phyloP scores from a whole-genome alignment of 2,329 filamentous ascomycete genomes.

The Clarireedia paspali region DNA sequence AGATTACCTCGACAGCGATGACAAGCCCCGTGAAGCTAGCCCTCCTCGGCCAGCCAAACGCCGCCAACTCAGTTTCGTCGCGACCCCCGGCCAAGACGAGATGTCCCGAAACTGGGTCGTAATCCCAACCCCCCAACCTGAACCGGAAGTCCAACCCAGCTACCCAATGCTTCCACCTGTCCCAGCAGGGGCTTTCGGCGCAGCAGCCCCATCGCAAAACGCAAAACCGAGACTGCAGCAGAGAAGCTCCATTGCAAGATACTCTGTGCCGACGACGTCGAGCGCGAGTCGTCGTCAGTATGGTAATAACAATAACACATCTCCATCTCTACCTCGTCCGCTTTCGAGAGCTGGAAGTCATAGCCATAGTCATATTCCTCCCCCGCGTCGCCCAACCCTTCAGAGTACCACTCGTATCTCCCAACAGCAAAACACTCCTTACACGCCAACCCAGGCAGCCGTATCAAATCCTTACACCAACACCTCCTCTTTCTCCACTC shows the following conservation, averaged over 20 bases:
- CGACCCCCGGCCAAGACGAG: conserved; percentile 40
- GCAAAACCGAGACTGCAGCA: not conserved
- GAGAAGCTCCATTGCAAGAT: conserved; percentile 14
- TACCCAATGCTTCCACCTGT: conserved; percentile 3
- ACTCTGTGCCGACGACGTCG: conserved; percentile 20
- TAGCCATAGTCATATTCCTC: not conserved
- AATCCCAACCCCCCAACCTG: conserved; percentile 32
- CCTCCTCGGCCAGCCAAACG: conserved; percentile 39
- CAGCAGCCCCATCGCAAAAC: conserved; percentile 1
- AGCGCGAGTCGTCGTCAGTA: not conserved
- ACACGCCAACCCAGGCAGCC: not conserved
- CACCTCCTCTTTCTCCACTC: conserved; percentile 36
- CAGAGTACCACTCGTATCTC: not conserved
- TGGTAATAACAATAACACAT: not conserved
- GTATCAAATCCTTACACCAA: not conserved
- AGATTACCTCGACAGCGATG: conserved; percentile 31
- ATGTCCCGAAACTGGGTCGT: conserved; percentile 66
- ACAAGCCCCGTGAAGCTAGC: conserved; percentile 29
- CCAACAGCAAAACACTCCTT: not conserved
- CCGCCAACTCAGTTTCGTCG: conserved; percentile 34
- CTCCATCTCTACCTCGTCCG: not conserved
- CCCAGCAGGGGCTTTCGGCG: conserved; percentile 9
- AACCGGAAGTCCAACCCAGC: not conserved
- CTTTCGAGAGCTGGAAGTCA: not conserved
- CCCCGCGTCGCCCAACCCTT: not conserved